These are phyloP conservation scores for Calonectria honghensis DNA, from an alignment of 2,329 filamentous ascomycete species.

Conservation along the genomic window DNA sequence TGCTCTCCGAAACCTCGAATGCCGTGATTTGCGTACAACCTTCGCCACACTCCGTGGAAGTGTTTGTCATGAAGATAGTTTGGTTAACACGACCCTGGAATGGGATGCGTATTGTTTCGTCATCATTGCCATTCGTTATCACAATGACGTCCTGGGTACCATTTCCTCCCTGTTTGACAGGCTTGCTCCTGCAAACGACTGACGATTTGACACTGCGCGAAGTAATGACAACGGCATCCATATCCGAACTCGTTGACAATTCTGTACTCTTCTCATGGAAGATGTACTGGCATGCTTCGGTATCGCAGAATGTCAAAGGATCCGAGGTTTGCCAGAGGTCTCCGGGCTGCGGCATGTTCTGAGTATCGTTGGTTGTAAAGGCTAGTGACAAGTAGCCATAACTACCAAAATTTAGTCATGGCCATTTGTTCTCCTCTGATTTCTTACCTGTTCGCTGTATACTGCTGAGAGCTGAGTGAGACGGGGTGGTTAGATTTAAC, in stretches of 20 bases:
- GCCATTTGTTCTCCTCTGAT: not conserved
- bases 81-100: slow-evolving; percentile 7
- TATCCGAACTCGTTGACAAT: not conserved
- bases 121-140: not conserved
- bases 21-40: slow-evolving; percentile 5
- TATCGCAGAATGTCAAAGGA: slow-evolving; percentile 3
- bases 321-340: slow-evolving; percentile 1
- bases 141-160: not conserved
- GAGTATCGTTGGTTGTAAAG: not conserved
- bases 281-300: not conserved
- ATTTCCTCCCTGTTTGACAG: slow-evolving; percentile 16
- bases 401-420: not conserved
- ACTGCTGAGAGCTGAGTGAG: not conserved
- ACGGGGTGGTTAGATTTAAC: not conserved
- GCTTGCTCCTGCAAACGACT: not conserved
- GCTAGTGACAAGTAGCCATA: slow-evolving; percentile 18
- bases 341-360: not conserved
- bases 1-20: not conserved
- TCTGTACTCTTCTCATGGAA: slow-evolving; percentile 2
- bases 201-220: slow-evolving; percentile 1
- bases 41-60: not conserved
- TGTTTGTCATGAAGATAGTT: slow-evolving; percentile 14
- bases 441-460: slow-evolving; percentile 9
- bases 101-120: slow-evolving; percentile 1
- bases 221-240: not conserved